Percentiles rank a stretch among this genome's conserved stretches.
Evolutionary conservation across 768 basidiomycete species (phyloP).

Genomic region (Suillus alpinus): DNA sequence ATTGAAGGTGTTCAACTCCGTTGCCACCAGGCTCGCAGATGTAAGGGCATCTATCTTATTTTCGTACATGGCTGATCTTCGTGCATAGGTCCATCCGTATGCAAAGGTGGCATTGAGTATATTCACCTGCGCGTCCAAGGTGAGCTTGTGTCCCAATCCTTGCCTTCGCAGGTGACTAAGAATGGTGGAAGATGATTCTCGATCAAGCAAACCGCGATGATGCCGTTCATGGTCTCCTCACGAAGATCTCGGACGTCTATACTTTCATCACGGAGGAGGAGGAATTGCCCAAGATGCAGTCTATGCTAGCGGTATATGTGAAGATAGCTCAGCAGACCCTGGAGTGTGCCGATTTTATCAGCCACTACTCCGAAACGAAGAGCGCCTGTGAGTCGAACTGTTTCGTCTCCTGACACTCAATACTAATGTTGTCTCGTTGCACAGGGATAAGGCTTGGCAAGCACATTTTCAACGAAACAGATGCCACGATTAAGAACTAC

Average conservation of each 20-base stretch:
- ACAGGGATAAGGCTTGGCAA: conserved; percentile 1
- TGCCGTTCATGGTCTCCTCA: background rate
- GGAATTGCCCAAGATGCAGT: background rate
- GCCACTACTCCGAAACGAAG: conserved; percentile 22
- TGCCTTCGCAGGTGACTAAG: background rate
- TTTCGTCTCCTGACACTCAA: background rate
- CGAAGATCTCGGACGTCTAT: background rate
- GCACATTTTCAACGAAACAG: background rate
- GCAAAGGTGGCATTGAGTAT: background rate
- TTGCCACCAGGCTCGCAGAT: background rate
- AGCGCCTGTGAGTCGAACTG: conserved; percentile 15
- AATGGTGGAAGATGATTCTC: background rate
- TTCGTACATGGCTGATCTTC: no score
- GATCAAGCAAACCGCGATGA: background rate
- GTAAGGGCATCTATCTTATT: background rate
- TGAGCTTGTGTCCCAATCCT: background rate
- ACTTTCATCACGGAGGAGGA: background rate
- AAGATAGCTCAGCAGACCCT: conserved; percentile 12
- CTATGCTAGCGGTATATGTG: background rate
- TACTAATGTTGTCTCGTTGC: background rate
- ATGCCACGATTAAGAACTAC: background rate
- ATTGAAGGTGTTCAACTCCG: background rate
- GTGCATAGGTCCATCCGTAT: background rate
- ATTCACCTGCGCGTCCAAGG: background rate
- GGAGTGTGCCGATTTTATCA: conserved; percentile 27